Evolutionary conservation across 768 basidiomycete genomes (phyloP), one percentile per base, ranked within the genome.

Genomic region (Pleurotus giganteus): DNA sequence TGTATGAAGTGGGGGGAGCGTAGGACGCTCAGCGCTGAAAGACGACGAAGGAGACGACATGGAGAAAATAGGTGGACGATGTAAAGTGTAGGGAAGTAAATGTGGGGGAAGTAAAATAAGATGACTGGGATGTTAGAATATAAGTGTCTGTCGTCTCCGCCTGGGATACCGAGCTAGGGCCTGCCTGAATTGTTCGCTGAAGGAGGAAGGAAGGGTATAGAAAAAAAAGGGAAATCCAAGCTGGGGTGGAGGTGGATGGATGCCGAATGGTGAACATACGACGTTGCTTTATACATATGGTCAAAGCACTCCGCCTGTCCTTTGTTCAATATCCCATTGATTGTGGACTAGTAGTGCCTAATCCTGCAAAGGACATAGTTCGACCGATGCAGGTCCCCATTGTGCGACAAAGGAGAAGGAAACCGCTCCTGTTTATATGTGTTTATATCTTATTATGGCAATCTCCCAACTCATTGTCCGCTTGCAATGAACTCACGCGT

Each of bases 211-310:
- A 19, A 36, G 37, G 29, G 37, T 19, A 51, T 7, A 26, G 34
- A 51, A 28, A 47, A 32, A 27, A 47, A 47, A 31, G 46, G n/a
- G 34, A 51, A 29, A 41, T 41, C 49, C 49, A 51, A 51, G 32
- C 27, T 51, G 49, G 49, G 49, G 34, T 51, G 49, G 32, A 32
- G 19, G 49, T 29, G 49, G 23, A 19, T 34, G 49, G 23, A 36
- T 51, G 37, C 5, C 32, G 34, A 37, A 37, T 26, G 44, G 21
- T 8, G 29, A 24, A 32, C 28, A 19, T n/a, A 27, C 46, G 46
- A 23, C 17, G 32, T 51, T 51, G 49, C 49, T 51, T 51, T 51
- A 51, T 51, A 51, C 49, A 51, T 37, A 19, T 51, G 49, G 29
- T 32, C 49, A 12, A 12, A 51, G 49, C 49, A 51, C 49, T 39